Evolutionary conservation across 768 basidiomycete genomes (phyloP).

Genomic region (Tylopilus sp.): DNA sequence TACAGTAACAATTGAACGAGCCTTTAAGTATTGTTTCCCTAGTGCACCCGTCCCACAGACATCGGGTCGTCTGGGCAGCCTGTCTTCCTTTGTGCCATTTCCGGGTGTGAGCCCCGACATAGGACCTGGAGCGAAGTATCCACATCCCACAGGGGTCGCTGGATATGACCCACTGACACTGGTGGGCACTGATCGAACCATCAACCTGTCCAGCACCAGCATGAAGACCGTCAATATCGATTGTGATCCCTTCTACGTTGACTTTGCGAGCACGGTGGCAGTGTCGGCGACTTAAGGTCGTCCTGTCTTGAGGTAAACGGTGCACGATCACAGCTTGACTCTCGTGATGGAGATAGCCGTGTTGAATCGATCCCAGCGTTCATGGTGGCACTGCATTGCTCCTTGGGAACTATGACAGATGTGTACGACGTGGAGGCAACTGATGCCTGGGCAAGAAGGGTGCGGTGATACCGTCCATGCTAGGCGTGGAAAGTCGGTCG

Average conservation of each 20-base stretch:
- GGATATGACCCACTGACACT: conserved; percentile 5
- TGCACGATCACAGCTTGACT: background rate
- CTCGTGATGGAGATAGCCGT: background rate
- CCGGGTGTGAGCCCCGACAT: conserved; percentile 2
- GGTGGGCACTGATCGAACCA: background rate
- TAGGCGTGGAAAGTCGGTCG: no score
- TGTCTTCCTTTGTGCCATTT: background rate
- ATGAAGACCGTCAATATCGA: conserved; percentile 5
- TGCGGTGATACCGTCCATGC: no score
- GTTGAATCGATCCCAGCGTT: background rate
- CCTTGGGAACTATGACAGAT: no score
- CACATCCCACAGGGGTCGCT: conserved; percentile 3
- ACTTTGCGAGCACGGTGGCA: background rate
- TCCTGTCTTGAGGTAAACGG: background rate
- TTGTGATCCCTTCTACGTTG: background rate
- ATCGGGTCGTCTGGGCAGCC: background rate
- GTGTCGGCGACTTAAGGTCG: background rate
- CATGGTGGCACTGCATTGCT: no score
- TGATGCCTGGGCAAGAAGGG: no score
- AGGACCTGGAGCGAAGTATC: conserved; percentile 2
- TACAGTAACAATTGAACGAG: conserved; percentile 6
- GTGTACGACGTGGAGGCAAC: no score
- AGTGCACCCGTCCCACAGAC: conserved; percentile 8
- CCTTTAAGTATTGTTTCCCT: background rate
- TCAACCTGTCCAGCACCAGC: background rate